phyloP scores from a whole-genome alignment of 805 yeast genomes.

The Metschnikowia henanensis region DNA sequence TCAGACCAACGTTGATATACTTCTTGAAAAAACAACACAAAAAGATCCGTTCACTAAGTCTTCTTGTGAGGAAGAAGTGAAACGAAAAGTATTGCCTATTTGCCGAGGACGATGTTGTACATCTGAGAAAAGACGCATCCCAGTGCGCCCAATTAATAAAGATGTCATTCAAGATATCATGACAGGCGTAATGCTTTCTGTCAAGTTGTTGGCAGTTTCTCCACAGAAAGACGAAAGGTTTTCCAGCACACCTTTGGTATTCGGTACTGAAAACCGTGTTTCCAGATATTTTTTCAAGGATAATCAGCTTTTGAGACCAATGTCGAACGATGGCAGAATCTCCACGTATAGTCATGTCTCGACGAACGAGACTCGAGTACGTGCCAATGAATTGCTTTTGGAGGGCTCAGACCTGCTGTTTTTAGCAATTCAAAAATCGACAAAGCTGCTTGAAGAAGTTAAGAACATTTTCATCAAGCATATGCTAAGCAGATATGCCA shows the following conservation, averaged over 20 bases:
- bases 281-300: conserved; percentile 13
- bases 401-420: not conserved
- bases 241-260: conserved; percentile 5
- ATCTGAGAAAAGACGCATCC: not conserved
- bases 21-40: conserved; percentile 10
- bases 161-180: conserved; percentile 7
- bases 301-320: conserved; percentile 13
- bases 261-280: conserved; percentile 9
- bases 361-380: not conserved
- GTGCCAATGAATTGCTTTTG: not conserved
- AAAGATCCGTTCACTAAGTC: not conserved
- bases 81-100: conserved; percentile 9
- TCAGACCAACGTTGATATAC: conserved; percentile 14
- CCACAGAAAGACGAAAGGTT: no score
- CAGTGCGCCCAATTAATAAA: conserved; percentile 12
- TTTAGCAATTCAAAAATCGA: not conserved
- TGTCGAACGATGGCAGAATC: not conserved
- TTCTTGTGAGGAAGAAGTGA: not conserved
- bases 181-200: conserved; percentile 14
- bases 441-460: conserved; percentile 22
- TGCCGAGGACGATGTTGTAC: conserved; percentile 16
- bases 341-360: not conserved
- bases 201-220: conserved; percentile 11
- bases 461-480: conserved; percentile 30
- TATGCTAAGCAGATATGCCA: conserved; percentile 25